Evolutionary conservation across 495 filamentous ascomycete species (phyloP).

Genomic region (Penicillium dipodomyicola): DNA sequence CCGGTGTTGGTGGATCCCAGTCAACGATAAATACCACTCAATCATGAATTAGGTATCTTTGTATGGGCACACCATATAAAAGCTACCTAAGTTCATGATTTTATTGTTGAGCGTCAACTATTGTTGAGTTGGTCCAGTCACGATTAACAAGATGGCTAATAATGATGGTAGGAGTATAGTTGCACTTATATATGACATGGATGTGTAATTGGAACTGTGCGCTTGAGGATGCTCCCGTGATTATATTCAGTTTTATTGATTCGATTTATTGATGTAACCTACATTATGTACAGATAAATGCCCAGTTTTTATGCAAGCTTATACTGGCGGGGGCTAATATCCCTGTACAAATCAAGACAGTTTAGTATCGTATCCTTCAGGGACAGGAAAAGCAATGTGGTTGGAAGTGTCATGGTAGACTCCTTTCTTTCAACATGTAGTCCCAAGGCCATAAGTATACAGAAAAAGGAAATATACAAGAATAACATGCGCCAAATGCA

Average conservation of each 20-base stretch:
- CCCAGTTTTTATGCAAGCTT: slow-evolving; percentile 13
- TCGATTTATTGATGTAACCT: not conserved
- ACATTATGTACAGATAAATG: not conserved
- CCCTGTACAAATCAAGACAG: slow-evolving; percentile 1
- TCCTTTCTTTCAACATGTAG: not conserved
- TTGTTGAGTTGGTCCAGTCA: too few relatives aligned
- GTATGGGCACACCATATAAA: too few relatives aligned
- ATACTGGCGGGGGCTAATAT: slow-evolving; percentile 2
- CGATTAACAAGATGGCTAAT: too few relatives aligned
- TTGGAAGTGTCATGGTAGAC: slow-evolving; percentile 1
- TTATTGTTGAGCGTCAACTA: too few relatives aligned
- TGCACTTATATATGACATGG: too few relatives aligned
- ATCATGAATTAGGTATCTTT: too few relatives aligned
- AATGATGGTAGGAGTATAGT: too few relatives aligned
- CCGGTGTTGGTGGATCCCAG: too few relatives aligned
- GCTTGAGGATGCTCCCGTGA: not conserved
- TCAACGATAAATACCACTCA: too few relatives aligned
- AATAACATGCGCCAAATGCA: not conserved
- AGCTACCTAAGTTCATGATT: too few relatives aligned
- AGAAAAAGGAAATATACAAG: slow-evolving; percentile 1
- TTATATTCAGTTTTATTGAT: not conserved
- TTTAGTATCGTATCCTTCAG: slow-evolving; percentile 9
- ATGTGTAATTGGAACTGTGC: too few relatives aligned
- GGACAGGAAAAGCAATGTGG: not conserved
- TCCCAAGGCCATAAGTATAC: slow-evolving; percentile 11